Base-by-base conservation (phyloP, 257 asterid genomes). In the Plantago major region DNA sequence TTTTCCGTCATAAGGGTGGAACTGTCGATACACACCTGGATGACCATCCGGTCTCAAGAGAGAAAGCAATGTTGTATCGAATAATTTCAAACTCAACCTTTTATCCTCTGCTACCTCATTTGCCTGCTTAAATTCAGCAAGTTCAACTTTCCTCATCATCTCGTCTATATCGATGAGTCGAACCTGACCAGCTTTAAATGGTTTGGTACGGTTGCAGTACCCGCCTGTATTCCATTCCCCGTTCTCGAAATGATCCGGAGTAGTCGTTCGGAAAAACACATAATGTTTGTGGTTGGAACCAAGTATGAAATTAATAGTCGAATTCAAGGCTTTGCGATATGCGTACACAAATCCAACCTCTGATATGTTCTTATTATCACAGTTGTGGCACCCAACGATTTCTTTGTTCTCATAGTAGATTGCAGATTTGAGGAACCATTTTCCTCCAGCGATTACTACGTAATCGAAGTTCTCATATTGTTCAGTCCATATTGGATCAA, bases 361-460 rank as follows among this genome's bases (percentile, higher is more conserved):
- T 0, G 92, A 80, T 52, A 79, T 65, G 82, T 91, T 88, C 55
- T 70, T 58, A 33, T 74, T 69, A 4, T 68, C 67, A 67, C 98
- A 91, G 53, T 67, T 62, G 51, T 86, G 96, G 81, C 98, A 91
- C 53, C 98, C 96, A 33, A 78, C 56, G 5, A 79, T 44, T 3
- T 72, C 74, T 17, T 63, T 64, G 75, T 81, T 84, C 70, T 80
- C 89, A 18, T 79, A 82, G 79, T 82, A 90, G 12, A 83, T 50
- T 6, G 92, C 86, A 3, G 78, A 52, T 71, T 86, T 86, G 63
- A 86, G 85, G 75, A 78, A 92, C 98, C 97, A 92, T 64, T 88
- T 78, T 0, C 95, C 95, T 12, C 91, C 98, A 0, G 86, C 89
- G 0, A 81, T 66, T 10, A 86, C 37, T 6, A 76, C 65, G 40